Base-by-base conservation (phyloP, 2,329 filamentous ascomycete genomes). In the Trichophyton rubrum region DNA sequence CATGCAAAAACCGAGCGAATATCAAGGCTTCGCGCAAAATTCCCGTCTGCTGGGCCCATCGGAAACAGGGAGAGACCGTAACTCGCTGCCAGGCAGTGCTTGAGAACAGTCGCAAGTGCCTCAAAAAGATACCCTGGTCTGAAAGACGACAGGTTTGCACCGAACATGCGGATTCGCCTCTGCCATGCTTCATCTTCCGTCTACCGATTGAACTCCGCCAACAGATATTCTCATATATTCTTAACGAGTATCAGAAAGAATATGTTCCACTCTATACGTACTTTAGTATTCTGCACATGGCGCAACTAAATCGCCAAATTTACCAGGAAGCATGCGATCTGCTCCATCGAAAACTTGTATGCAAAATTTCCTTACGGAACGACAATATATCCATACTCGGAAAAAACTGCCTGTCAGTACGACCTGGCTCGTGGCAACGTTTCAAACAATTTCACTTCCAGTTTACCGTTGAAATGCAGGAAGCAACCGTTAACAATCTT, bases 131-230 rank as follows among this genome's bases (percentile, higher is more conserved):
- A 53, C 62, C 59, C 47, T 63, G 60, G 62, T 43, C 60, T 15
- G 62, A 63, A 60, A 60, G n/a, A 62, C 53, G 27, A 35, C 62
- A 63, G 24, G 51, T 63, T 13, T 63, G 62, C 56, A 56, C 27
- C 33, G 33, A 62, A 55, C 62, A 63, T 55, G 55, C 6, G 41
- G 60, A 62, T 57, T 56, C 53, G 17, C 3, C 38, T 24, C 56
- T 63, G 49, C 62, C 62, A 60, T 63, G 62, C 58, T 59, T 60
- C 62, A 59, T 63, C 27, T 38, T 63, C 58, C 58, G 58, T 56
- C 60, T 63, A 53, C 62, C 62, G 22, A 59, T 47, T 22, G 62
- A 63, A 47, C 55, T 62, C 60, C 62, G 62, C 13, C 62, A 63
- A 27, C 60, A 62, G 2, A 62, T 63, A 38, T 62, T 63, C 41